phyloP scores from a whole-genome alignment of 2,329 filamentous ascomycete genomes.

The Aspergillus japonicus region DNA sequence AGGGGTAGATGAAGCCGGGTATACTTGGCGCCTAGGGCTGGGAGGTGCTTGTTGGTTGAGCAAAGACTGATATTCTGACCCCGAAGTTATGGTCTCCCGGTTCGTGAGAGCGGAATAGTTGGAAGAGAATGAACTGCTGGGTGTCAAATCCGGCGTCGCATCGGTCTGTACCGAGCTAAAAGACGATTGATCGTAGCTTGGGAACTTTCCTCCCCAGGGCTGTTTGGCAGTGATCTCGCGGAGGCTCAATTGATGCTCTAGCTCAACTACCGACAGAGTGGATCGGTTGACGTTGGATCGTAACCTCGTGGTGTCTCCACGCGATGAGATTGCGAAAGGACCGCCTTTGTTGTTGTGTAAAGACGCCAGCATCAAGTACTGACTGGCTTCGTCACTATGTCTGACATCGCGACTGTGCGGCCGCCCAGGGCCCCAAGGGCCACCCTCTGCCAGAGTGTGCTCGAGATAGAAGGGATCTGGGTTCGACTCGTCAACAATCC shows the following conservation, averaged over 20 bases:
- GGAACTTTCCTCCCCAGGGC: constrained; percentile 20
- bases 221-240: constrained; percentile 28
- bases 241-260: constrained; percentile 31
- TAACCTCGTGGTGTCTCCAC: constrained; percentile 13
- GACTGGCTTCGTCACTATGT: constrained; percentile 29
- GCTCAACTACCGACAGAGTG: constrained; percentile 31
- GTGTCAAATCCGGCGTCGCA: constrained; percentile 37
- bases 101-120: constrained; percentile 33
- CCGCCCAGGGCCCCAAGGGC: constrained; percentile 26
- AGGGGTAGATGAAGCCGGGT: constrained; percentile 24
- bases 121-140: constrained; percentile 42
- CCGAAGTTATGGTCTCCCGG: constrained; percentile 28
- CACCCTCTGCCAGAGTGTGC: constrained; percentile 30
- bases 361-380: constrained; percentile 33
- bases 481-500: constrained; percentile 35
- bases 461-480: constrained; percentile 43
- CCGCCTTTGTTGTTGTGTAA: constrained; percentile 23
- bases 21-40: constrained; percentile 23
- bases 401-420: constrained; percentile 33
- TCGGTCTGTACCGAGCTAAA: constrained; percentile 36
- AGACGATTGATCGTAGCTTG: constrained; percentile 34
- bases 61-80: constrained; percentile 30
- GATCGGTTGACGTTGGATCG: constrained; percentile 26
- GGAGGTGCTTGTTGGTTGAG: constrained; percentile 21
- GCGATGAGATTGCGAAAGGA: constrained; percentile 11